A percentile compares a stretch with the other conserved stretches of the same genome.
These are phyloP conservation scores for Taphrina communis DNA, from an alignment of 1,139 yeast genomes.

Conservation along the genomic window DNA sequence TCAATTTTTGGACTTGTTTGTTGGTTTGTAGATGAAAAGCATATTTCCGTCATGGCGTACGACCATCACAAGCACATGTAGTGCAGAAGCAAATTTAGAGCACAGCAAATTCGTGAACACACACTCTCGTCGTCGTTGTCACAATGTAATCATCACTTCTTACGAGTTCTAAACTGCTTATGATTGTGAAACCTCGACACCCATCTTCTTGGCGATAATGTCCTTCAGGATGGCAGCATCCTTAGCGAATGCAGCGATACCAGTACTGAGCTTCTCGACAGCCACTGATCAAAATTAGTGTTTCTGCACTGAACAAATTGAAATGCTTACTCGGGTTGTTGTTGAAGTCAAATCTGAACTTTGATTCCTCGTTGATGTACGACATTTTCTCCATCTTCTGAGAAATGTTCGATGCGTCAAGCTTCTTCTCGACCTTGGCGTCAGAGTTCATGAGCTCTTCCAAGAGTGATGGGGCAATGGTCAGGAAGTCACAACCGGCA, in stretches of 20 bases:
- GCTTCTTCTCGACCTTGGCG: constrained; percentile 77
- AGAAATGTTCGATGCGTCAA: constrained; percentile 62
- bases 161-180: not conserved
- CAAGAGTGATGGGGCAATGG: constrained; percentile 91
- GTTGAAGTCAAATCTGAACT: constrained; percentile 88
- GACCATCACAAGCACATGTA: no score
- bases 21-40: no score
- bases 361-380: constrained; percentile 81
- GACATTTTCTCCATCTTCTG: constrained; percentile 72
- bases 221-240: constrained; percentile 86
- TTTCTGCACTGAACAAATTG: not conserved
- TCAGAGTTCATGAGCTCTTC: constrained; percentile 83
- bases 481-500: constrained; percentile 96
- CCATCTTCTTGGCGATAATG: constrained; percentile 74
- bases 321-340: constrained; percentile 61
- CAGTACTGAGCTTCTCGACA: constrained; percentile 95
- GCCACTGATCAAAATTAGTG: constrained; percentile 66
- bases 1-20: no score
- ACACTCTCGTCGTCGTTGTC: not conserved
- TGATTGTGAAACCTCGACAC: constrained; percentile 20
- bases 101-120: no score
- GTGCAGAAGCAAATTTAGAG: no score
- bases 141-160: not conserved
- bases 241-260: constrained; percentile 96
- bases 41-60: no score